Conservation (phyloP, 2,329 filamentous ascomycete genomes). For the Aureobasidium lini region DNA sequence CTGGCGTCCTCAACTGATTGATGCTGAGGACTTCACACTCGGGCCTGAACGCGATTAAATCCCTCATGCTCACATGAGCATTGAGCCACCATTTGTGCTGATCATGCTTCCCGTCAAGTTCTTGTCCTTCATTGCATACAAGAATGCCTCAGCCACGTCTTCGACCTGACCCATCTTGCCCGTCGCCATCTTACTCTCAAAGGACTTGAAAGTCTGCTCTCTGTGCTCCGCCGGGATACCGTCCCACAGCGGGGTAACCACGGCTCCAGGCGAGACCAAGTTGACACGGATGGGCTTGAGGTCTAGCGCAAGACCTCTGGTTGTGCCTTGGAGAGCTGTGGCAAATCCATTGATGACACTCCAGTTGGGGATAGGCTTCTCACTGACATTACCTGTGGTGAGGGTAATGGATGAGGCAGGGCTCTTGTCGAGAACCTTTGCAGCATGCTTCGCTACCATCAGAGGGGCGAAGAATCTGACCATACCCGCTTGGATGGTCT, state of each 20-base stretch:
- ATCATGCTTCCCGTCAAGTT: conserved; percentile 40
- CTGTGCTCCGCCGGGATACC: conserved; percentile 24
- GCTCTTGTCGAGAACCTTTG: conserved; percentile 36
- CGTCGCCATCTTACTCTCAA: conserved; percentile 25
- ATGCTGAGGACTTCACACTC: no score
- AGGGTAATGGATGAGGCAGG: conserved; percentile 46
- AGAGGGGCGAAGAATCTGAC: conserved; percentile 45
- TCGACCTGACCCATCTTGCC: conserved; percentile 32
- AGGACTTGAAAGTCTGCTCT: conserved; percentile 20
- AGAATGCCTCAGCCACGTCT: conserved; percentile 41
- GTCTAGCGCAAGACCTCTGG: conserved; percentile 53
- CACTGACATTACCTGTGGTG: conserved; percentile 47
- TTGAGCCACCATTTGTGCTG: conserved; percentile 34
- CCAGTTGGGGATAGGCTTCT: conserved; percentile 48
- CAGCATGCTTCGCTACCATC: conserved; percentile 45
- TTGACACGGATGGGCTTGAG: conserved; percentile 59
- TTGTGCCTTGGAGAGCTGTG: conserved; percentile 47
- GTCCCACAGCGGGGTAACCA: conserved; percentile 38
- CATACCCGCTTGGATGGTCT: conserved; percentile 37
- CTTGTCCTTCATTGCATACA: conserved; percentile 41
- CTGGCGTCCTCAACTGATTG: no score
- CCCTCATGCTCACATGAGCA: conserved; percentile 19
- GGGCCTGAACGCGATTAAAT: neutral
- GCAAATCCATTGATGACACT: conserved; percentile 41
- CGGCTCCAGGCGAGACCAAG: conserved; percentile 49